A percentile compares a stretch with the other conserved stretches of the same genome.
These are phyloP conservation scores for Suillus fuscotomentosus DNA, from an alignment of 768 basidiomycete genomes.

Conservation along the genomic window DNA sequence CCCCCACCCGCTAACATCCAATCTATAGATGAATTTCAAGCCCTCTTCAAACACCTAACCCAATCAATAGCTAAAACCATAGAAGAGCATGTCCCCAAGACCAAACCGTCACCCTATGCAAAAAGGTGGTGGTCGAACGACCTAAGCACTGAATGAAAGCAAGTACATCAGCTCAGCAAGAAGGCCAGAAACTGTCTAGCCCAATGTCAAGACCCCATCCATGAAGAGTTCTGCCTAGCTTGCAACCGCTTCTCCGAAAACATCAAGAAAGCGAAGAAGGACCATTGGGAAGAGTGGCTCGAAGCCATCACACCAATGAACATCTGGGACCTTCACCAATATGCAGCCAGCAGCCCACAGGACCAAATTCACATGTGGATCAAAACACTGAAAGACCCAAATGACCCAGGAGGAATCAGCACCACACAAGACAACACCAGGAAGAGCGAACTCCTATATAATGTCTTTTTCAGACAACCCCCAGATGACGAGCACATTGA, in stretches of 20 bases:
- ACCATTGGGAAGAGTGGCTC: not conserved
- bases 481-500: not conserved
- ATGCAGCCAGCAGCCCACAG: not conserved
- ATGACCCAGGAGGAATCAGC: not conserved
- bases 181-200: not conserved
- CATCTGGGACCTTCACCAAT: not conserved
- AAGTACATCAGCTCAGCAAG: not conserved
- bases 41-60: not conserved
- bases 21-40: not conserved
- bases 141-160: not conserved
- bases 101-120: not conserved
- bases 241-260: not conserved
- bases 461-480: not conserved
- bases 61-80: not conserved
- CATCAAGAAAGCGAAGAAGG: not conserved
- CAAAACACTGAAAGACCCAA: not conserved
- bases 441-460: not conserved
- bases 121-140: not conserved
- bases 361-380: not conserved
- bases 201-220: not conserved
- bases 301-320: not conserved
- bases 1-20: not conserved
- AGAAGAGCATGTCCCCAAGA: not conserved
- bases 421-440: not conserved
- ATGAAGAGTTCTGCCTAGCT: too few relatives aligned